Evolutionary conservation across 768 basidiomycete genomes (phyloP).

Genomic region (Cubamyces lactineus): DNA sequence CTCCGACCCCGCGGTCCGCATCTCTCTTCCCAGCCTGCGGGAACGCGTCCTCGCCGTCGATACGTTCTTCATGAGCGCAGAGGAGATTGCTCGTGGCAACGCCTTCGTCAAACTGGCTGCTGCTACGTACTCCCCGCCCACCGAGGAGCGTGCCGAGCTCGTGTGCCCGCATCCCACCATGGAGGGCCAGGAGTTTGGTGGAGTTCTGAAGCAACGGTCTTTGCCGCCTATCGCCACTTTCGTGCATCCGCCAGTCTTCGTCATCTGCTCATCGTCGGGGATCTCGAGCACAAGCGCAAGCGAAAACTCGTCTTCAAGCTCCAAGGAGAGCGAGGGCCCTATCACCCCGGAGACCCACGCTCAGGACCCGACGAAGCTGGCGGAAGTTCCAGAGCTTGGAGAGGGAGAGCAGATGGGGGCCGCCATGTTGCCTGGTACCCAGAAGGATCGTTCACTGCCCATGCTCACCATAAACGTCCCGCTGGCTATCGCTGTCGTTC

Average conservation of each 20-base stretch:
- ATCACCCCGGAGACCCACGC: slow-evolving; percentile 25
- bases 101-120: slow-evolving; percentile 33
- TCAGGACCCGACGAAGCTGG: slow-evolving; percentile 10
- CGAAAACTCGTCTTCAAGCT: not conserved
- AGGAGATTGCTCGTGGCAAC: slow-evolving; percentile 44
- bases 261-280: slow-evolving; percentile 14
- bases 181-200: not conserved
- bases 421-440: not conserved
- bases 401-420: slow-evolving; percentile 3
- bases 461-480: not conserved
- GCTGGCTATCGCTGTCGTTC: not conserved
- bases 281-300: not conserved
- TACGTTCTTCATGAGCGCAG: slow-evolving; percentile 62
- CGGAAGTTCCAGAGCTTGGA: slow-evolving; percentile 16
- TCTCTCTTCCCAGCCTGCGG: slow-evolving; percentile 65
- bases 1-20: slow-evolving; percentile 63
- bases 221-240: not conserved
- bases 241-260: not conserved
- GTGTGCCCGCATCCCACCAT: not conserved
- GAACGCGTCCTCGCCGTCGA: slow-evolving; percentile 55
- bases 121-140: slow-evolving; percentile 22
- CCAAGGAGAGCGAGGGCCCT: slow-evolving; percentile 23
- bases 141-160: not conserved
- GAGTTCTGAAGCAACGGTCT: not conserved
- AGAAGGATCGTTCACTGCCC: slow-evolving; percentile 5